Percentiles rank a stretch among this genome's conserved stretches.
These are phyloP conservation scores for Primulina tabacum DNA, from an alignment of 257 asterid species.

Conservation along the genomic window DNA sequence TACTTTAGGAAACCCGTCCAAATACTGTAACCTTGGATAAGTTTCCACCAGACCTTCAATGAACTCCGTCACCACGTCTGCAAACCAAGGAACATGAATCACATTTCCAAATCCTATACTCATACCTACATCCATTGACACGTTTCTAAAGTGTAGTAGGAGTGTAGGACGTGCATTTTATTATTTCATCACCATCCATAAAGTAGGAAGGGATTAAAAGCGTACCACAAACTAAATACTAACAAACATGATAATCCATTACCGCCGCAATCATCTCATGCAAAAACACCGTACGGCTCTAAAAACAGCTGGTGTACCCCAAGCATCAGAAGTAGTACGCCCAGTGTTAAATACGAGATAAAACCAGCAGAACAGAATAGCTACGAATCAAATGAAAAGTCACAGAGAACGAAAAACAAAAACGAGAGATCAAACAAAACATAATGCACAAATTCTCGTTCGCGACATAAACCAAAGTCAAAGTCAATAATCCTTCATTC, in stretches of 20 bases:
- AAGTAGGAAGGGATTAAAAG: background rate
- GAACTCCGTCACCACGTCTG: slow-evolving; percentile 96
- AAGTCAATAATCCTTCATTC: slow-evolving; percentile 28
- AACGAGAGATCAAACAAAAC: slow-evolving; percentile 14
- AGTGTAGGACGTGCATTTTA: background rate
- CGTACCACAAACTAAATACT: background rate
- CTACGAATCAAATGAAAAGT: background rate
- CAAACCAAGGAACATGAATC: slow-evolving; percentile 27
- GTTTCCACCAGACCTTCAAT: slow-evolving; percentile 95
- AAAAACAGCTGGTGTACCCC: slow-evolving; percentile 6
- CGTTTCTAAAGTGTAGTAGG: background rate
- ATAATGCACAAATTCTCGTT: slow-evolving; percentile 20
- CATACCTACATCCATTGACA: background rate
- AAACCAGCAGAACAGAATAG: background rate
- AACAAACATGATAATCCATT: slow-evolving; percentile 12
- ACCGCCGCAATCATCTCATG: slow-evolving; percentile 6
- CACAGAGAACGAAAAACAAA: background rate
- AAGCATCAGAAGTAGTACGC: slow-evolving; percentile 12
- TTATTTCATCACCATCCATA: background rate
- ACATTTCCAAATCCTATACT: slow-evolving; percentile 2
- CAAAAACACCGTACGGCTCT: slow-evolving; percentile 18
- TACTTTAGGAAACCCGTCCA: slow-evolving; percentile 96
- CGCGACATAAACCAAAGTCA: slow-evolving; percentile 19
- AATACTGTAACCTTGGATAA: slow-evolving; percentile 87
- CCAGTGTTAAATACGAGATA: slow-evolving; percentile 9